Evolutionary conservation across 2,329 filamentous ascomycete genomes (phyloP), one percentile per base, ranked within the genome.

Genomic region (Beauveria australis): DNA sequence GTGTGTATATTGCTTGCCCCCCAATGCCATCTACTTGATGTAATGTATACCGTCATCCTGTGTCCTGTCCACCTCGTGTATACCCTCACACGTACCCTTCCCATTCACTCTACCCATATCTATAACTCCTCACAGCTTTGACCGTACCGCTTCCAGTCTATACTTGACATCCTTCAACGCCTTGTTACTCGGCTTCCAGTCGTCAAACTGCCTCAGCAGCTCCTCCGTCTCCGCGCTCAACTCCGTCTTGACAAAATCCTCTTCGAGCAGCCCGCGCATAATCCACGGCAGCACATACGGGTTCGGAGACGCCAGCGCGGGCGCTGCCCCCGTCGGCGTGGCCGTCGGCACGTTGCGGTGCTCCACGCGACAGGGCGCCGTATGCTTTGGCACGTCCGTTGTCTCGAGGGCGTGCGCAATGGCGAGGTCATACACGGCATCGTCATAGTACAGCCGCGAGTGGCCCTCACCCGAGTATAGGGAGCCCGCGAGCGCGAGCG

Each of bases 111-210:
- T 33, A 19, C 19, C 9, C 12, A 10, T n/a, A 53, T 28, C 9
- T 28, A 6, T 10, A 9, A 9, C 10, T 28, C 7, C 12, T 19
- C n/a, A 86, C 22, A 97, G 76, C 75, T 92, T 95, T 53, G 91
- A 96, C 68, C 91, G 83, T 49, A 99, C 90, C 3, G 89, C 93
- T 75, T 97, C 94, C 22, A 99, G 78, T 63, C 94, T 82, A 74
- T 95, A 97, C 74, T 96, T 96, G 52, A 99, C 92, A 74, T 99
- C 94, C 75, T 94, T 96, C 61, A 99, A 76, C 48, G 89, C 89
- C 76, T 97, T 99, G 8, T 87, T 96, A 0, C 80, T 81, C 0
- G 94, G 94, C 70, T 89, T 92, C 94, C 94, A 99, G 58, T 90
- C 86, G 71, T 97, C 92, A 73, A 97, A 99, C 72, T 96, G 86